A percentile compares a stretch with the other conserved stretches of the same genome.
These are phyloP conservation scores for Penicillium angulare DNA, from an alignment of 495 filamentous ascomycete species.

Conservation along the genomic window DNA sequence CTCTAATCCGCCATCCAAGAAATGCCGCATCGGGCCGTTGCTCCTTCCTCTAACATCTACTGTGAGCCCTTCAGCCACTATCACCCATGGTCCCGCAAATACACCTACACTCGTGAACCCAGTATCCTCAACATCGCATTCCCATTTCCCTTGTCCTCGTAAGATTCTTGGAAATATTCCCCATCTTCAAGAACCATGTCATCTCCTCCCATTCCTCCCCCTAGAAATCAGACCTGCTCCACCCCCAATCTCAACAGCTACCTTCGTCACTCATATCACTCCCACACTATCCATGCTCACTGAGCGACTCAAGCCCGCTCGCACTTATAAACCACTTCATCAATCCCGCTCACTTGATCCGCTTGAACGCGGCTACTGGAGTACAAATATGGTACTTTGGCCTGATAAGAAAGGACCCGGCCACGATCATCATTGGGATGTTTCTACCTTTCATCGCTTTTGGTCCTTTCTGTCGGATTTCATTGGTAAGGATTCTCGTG, in stretches of 20 bases:
- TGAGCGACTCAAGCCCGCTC: slow-evolving; percentile 45
- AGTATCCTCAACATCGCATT: background rate
- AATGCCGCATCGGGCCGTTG: background rate
- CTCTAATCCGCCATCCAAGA: background rate
- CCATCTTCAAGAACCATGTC: background rate
- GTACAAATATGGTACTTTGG: slow-evolving; percentile 42
- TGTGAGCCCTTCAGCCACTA: background rate
- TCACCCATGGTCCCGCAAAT: background rate
- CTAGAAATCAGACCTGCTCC: slow-evolving; percentile 44
- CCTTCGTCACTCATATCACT: slow-evolving; percentile 54
- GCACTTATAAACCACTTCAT: slow-evolving; percentile 50
- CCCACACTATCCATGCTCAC: slow-evolving; percentile 52
- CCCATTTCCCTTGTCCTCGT: background rate
- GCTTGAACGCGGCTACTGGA: slow-evolving; percentile 71
- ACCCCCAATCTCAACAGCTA: slow-evolving; percentile 38
- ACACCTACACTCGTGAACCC: too few species aligned
- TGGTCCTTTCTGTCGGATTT: slow-evolving; percentile 64
- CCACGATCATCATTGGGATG: background rate
- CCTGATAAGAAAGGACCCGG: background rate
- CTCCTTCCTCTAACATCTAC: background rate
- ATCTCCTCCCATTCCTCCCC: slow-evolving; percentile 13
- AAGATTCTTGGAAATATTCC: background rate
- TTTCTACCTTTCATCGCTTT: slow-evolving; percentile 46
- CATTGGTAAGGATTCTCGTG: slow-evolving; percentile 51
- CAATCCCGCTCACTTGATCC: slow-evolving; percentile 50